Evolutionary conservation across 805 yeast species (phyloP), one percentile per base, ranked within the genome.

Genomic region (Kluyveromyces wickerhamii): DNA sequence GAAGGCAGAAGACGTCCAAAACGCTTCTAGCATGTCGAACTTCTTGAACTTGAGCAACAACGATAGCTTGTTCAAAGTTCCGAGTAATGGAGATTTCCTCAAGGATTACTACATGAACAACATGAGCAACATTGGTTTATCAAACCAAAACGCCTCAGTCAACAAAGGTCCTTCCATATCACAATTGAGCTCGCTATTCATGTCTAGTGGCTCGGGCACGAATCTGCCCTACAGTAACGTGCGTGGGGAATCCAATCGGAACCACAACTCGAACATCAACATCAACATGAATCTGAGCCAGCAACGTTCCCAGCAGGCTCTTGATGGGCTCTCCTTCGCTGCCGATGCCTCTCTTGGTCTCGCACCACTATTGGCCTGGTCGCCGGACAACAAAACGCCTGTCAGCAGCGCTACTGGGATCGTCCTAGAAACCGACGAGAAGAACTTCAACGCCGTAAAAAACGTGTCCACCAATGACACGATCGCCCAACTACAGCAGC

Each of bases 321-420:
- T 34, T 12, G 36, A 50, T 2, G 63, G 60, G 35, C 58, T 57
- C 45, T 86, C 79, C 38, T 80, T 78, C 54, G 82, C 80, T n/a
- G 85, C 85, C 3, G 92, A 82, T 59, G 89, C 86, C 1, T 82
- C 89, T 0, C 59, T 81, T 26, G 89, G 89, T 1, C 59, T 82
- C 36, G 86, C 83, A 2, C 81, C 81, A 7, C 68, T 80, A 47
- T 57, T 81, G 37, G 80, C 74, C 35, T 63, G 50, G 45, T 34
- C 48, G 3, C 49, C 47, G 19, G 49, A 42, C 13, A 35, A 36
- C 21, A 31, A 31, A 17, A 5, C 31, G 7, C 22, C 4, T 12
- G 19, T 14, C 12, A 24, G 26, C 19, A 16, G 19, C 12, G 13
- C 26, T 5, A 30, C 33, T 3, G 33, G 26, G 5, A 31, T 31